Conservation (phyloP, 1,284 basidiomycete genomes). For the Ganoderma sinense region DNA sequence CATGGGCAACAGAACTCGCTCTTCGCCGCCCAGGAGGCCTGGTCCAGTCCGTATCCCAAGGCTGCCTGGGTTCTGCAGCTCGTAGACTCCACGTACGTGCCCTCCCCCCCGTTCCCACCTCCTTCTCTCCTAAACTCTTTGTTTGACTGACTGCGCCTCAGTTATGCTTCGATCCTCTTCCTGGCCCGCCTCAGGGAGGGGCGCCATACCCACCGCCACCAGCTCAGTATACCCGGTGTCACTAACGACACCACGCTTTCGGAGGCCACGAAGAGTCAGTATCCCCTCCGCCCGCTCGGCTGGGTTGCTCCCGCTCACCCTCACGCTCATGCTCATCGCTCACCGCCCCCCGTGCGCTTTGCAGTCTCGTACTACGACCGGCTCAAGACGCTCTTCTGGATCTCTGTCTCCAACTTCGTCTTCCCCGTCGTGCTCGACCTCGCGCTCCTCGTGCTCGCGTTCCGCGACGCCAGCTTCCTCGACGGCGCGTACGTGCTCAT, state of each 20-base stretch:
- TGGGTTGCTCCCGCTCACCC: background rate
- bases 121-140: no score
- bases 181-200: background rate
- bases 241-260: constrained; percentile 1
- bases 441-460: constrained; percentile 31
- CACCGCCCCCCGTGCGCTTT: background rate
- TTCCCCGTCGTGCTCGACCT: constrained; percentile 40
- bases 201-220: background rate
- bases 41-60: constrained; percentile 7
- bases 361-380: constrained; percentile 2
- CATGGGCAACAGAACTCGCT: background rate
- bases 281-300: background rate
- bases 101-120: no score
- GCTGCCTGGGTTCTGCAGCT: constrained; percentile 17
- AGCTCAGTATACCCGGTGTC: background rate
- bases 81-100: constrained; percentile 7
- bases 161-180: constrained; percentile 13
- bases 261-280: background rate
- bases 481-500: constrained; percentile 24
- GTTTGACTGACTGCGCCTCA: background rate
- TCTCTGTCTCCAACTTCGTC: constrained; percentile 40
- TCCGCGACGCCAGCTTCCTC: constrained; percentile 16
- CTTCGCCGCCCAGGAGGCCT: background rate
- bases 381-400: constrained; percentile 38
- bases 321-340: background rate